Percentiles rank a stretch among this genome's conserved stretches.
Conservation (phyloP, 129 eudicot genomes). For the carrot (Daucus carota) region DH1_v3.0 NC_030383.2:3587001-3587500, state of each 20-base stretch:
- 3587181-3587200: background rate
- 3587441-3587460: background rate
- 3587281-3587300: slow-evolving; percentile 10
- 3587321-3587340: slow-evolving; percentile 17
- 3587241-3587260: background rate
- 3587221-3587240: background rate
- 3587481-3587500: background rate
- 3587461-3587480: background rate
- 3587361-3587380: slow-evolving; percentile 6
- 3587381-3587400: background rate
- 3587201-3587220: background rate
- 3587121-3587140: background rate
- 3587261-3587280: slow-evolving; percentile 37
- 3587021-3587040: background rate
- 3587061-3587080: background rate
- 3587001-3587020: background rate
- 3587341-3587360: slow-evolving; percentile 27
- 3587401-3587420: background rate
- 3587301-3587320: slow-evolving; percentile 20
- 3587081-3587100: background rate
- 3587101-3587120: background rate
- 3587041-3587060: background rate
- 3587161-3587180: background rate
- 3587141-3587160: background rate
- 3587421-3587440: background rate